Conservation (phyloP, 1,284 basidiomycete species). For the Leccinum fuscescens region DNA sequence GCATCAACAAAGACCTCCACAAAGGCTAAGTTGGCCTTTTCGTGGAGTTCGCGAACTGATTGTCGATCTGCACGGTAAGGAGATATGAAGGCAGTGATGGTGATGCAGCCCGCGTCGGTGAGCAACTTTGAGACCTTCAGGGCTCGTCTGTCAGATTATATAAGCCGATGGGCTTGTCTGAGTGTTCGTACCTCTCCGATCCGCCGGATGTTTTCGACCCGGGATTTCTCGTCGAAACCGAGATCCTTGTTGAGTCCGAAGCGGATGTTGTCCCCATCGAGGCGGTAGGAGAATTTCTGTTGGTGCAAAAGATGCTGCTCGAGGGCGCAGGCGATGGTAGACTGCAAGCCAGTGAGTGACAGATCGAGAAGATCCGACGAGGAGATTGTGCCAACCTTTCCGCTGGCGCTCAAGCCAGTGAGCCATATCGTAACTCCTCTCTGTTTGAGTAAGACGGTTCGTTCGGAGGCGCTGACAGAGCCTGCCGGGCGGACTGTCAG, state of each 20-base stretch:
- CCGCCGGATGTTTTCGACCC: slow-evolving; percentile 96
- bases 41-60: slow-evolving; percentile 83
- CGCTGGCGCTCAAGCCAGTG: slow-evolving; percentile 89
- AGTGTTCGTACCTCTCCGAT: slow-evolving; percentile 81
- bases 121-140: slow-evolving; percentile 90
- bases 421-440: slow-evolving; percentile 91
- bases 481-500: slow-evolving; percentile 43
- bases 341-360: slow-evolving; percentile 47
- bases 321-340: slow-evolving; percentile 95
- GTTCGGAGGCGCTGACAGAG: slow-evolving; percentile 69
- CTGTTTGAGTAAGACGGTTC: slow-evolving; percentile 68
- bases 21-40: slow-evolving; percentile 73
- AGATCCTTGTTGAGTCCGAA: slow-evolving; percentile 98
- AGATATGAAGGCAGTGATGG: slow-evolving; percentile 97
- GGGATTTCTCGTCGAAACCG: slow-evolving; percentile 92
- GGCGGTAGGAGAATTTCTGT: slow-evolving; percentile 83
- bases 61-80: slow-evolving; percentile 91
- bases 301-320: slow-evolving; percentile 94
- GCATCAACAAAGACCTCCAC: slow-evolving; percentile 96
- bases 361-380: background rate
- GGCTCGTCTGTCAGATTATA: slow-evolving; percentile 9
- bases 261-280: slow-evolving; percentile 97
- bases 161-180: background rate
- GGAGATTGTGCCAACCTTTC: slow-evolving; percentile 60
- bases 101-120: slow-evolving; percentile 81